A percentile compares a stretch with the other conserved stretches of the same genome.
phyloP scores from a whole-genome alignment of 495 filamentous ascomycete species.

The Aspergillus avenaceus region DNA sequence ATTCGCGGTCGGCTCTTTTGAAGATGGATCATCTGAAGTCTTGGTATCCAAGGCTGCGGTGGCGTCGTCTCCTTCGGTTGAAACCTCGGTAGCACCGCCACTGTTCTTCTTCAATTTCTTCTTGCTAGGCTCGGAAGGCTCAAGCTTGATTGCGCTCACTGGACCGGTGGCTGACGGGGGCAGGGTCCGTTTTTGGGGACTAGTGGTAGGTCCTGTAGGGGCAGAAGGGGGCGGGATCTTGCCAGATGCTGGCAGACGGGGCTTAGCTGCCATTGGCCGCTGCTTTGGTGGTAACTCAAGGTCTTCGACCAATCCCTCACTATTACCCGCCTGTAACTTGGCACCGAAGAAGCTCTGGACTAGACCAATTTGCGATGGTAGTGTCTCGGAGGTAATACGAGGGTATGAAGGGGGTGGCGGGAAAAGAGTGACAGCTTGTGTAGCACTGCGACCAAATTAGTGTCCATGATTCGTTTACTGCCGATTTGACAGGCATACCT shows the following conservation, averaged over 20 bases:
- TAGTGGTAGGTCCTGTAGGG: conserved; percentile 40
- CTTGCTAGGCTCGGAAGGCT: conserved; percentile 38
- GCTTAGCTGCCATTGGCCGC: conserved; percentile 64
- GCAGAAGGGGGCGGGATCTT: conserved; percentile 61
- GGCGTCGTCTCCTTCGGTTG: conserved; percentile 31
- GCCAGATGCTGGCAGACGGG: conserved; percentile 88
- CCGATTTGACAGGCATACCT: conserved; percentile 37
- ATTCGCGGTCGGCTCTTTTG: conserved; percentile 15
- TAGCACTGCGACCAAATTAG: conserved; percentile 22
- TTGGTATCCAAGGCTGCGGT: conserved; percentile 16
- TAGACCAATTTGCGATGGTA: conserved; percentile 76
- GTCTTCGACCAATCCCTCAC: conserved; percentile 85
- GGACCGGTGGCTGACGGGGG: conserved; percentile 20
- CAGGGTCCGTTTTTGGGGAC: conserved; percentile 79
- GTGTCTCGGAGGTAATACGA: conserved; percentile 73
- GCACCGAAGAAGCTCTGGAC: conserved; percentile 84
- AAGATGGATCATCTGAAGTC: conserved; percentile 10
- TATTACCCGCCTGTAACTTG: conserved; percentile 76
- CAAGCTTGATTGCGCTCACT: conserved; percentile 18
- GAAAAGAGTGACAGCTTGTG: conserved; percentile 46
- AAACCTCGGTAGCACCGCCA: conserved; percentile 27
- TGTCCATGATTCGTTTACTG: conserved; percentile 4
- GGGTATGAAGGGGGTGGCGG: conserved; percentile 65
- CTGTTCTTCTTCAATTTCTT: conserved; percentile 48
- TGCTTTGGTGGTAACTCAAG: conserved; percentile 92